phyloP scores from a whole-genome alignment of 257 asterid species.

The Solanum commersonii region DNA sequence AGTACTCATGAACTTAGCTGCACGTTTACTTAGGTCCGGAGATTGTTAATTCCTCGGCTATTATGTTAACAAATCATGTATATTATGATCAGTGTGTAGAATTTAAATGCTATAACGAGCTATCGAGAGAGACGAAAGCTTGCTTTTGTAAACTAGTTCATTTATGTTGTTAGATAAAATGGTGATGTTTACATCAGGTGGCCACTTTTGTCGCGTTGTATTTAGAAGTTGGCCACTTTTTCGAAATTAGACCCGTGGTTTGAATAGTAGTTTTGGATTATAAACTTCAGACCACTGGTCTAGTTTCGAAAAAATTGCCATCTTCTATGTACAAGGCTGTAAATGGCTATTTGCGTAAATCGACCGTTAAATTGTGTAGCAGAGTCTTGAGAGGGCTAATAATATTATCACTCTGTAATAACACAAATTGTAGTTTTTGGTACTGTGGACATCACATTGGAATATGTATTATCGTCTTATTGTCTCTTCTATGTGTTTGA shows the following conservation, averaged over 20 bases:
- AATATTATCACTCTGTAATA: not conserved
- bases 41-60: not conserved
- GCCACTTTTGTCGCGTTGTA: not conserved
- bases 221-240: not conserved
- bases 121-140: not conserved
- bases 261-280: not conserved
- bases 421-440: not conserved
- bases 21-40: not conserved
- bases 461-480: not conserved
- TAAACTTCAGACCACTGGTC: not conserved
- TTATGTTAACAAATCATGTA: not conserved
- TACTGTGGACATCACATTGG: not conserved
- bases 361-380: not conserved
- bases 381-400: not conserved
- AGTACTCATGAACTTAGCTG: not conserved
- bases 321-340: not conserved
- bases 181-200: not conserved
- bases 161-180: not conserved
- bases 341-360: not conserved
- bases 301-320: not conserved
- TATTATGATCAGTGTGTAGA: not conserved
- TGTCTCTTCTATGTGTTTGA: not conserved
- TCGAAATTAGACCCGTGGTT: not conserved
- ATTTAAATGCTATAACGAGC: not conserved
- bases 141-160: not conserved